Evolutionary conservation across 306 rosid species (phyloP), one percentile per base, ranked within the genome.

Genomic region (Prosopis cineraria): DNA sequence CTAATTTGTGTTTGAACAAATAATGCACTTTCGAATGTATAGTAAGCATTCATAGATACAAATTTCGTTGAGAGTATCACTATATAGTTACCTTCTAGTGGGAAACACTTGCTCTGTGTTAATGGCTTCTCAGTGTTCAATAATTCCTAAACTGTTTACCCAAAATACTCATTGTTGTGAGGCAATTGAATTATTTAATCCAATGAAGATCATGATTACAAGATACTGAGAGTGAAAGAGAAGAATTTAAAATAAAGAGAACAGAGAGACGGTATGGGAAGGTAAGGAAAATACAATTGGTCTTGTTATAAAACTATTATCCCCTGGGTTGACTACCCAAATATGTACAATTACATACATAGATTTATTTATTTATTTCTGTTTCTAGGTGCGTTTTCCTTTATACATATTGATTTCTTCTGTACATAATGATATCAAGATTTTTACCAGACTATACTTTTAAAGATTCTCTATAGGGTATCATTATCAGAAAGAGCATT

Each of bases 1-100:
- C 84, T 78, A 47, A 82, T n/a, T n/a, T 68, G 24, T 81, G 55
- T 50, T 14, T 25, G 29, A 62, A 60, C 64, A 44, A 73, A 41
- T 6, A 68, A 37, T 55, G 72, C 17, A 34, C 72, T 72, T 56
- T 52, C 56, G 13, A 12, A 40, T 40, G 19, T 27, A 25, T 65
- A 73, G 22, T 2, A 60, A 50, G 45, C 31, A 11, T 70, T 78
- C 41, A 59, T 65, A 52, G 0, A 36, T 56, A 34, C 65, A 25
- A 4, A 58, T 58, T 27, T 12, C 3, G 37, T 27, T 24, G 0
- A 7, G 36, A 68, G 12, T 40, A 25, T 43, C 25, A 64, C 45
- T 0, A 3, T n/a, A 19, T 63, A 64, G 44, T 34, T 33, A 17
- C 27, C 44, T 34, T 7, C 13, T 55, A 10, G 62, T 1, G 62